phyloP scores from a whole-genome alignment of 1,284 basidiomycete species.

The Cystobasidium sp. region DNA sequence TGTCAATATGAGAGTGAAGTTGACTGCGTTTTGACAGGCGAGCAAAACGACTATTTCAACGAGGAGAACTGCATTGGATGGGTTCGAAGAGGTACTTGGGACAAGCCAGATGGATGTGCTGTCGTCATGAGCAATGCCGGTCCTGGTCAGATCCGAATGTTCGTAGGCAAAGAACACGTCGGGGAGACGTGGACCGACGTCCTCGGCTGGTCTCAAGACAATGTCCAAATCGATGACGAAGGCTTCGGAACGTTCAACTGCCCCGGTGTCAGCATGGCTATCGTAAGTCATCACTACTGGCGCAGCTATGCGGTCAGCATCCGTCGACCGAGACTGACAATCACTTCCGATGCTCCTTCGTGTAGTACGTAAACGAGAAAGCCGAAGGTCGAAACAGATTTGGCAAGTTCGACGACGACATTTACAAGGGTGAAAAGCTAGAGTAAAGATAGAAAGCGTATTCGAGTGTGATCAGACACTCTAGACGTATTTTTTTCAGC shows the following conservation, averaged over 20 bases:
- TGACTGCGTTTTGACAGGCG: constrained; percentile 50
- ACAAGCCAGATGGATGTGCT: constrained; percentile 62
- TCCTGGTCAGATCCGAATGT: constrained; percentile 32
- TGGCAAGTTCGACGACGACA: constrained; percentile 38
- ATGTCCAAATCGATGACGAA: constrained; percentile 63
- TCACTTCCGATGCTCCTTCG: not conserved
- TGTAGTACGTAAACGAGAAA: constrained; percentile 41
- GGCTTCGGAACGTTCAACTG: constrained; percentile 62
- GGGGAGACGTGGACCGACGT: constrained; percentile 65
- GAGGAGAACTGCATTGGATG: constrained; percentile 62
- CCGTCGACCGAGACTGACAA: not conserved
- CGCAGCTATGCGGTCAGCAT: not conserved
- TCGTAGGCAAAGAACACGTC: constrained; percentile 58
- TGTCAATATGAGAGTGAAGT: not conserved
- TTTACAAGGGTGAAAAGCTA: constrained; percentile 39
- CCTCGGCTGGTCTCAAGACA: constrained; percentile 63
- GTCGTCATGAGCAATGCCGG: constrained; percentile 56
- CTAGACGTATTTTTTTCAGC: not conserved
- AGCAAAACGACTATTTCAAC: constrained; percentile 60
- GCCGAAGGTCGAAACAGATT: constrained; percentile 37
- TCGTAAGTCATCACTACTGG: constrained; percentile 4
- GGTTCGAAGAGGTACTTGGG: constrained; percentile 61
- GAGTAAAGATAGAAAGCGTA: not conserved
- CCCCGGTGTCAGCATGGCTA: constrained; percentile 56
- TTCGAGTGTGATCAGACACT: not conserved